Evolutionary conservation across 2,329 filamentous ascomycete species (phyloP), one percentile per base, ranked within the genome.

Genomic region (Exserohilum rostratum): DNA sequence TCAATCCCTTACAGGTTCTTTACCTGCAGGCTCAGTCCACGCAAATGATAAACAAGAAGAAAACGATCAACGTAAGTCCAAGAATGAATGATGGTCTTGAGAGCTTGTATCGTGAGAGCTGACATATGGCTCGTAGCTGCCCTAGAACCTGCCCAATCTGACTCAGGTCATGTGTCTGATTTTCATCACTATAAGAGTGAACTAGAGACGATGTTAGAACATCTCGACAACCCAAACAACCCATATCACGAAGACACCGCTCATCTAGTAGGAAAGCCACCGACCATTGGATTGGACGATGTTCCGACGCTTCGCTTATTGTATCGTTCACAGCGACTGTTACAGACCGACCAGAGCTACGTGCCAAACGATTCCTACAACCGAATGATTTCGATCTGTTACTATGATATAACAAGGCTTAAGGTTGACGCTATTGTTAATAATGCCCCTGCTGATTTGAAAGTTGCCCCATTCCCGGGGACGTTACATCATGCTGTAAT

Each of bases 361-460:
- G 56, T 59, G 9, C 66, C 70, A 3, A 72, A 70, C 18, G 66
- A 69, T 51, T 20, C 50, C 1, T 69, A 72, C 57, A 75, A 75
- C 10, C 58, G 58, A 15, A 57, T 68, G 5, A 61, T 75, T 13
- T 71, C 68, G 1, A 67, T 74, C 33, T 66, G 66, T 33, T 61
- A 60, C 37, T 58, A 71, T 42, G 69, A 75, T 27, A 46, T 76
- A 6, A 74, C 70, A 0, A 62, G 58, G n/a, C 29, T 76, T 3
- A 61, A 65, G 20, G 71, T 73, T 0, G 72, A 73, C 37, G 71
- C 71, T 10, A 74, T 76, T 17, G 67, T 76, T 10, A 74, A 71
- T 37, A 70, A 66, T 37, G 65, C 70, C 1, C 68, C 67, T 12
- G 38, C 25, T 6, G 38, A 53, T 2, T 40, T 71, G 46, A 61